Evolutionary conservation across 164 flowering plant species (phyloP), one percentile per base, ranked within the genome.

Genomic region (Chloranthus sessilifolius): DNA sequence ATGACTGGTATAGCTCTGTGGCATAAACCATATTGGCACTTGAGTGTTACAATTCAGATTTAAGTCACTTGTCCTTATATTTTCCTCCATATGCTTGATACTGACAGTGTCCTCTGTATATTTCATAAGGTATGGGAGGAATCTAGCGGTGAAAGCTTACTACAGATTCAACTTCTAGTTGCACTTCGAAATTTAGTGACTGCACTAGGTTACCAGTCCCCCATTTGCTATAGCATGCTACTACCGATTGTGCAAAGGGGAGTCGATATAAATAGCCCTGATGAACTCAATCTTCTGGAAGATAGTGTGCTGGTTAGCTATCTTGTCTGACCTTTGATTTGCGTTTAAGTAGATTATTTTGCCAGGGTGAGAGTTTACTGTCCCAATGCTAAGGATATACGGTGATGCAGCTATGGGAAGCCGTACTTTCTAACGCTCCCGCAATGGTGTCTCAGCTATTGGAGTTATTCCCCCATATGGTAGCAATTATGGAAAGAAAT

Each of bases 161-260:
- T 92, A 20, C 95, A 79, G 76, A 88, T 92, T 62, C 99, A 92
- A 65, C 82, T 92, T 64, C 83, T 88, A 46, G 64, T 78, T 68
- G 88, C 96, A 35, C 76, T 92, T 16, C 72, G 75, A 51, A 82
- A 79, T 70, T 79, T 92, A 69, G 91, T 88, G n/a, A 64, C 65
- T 60, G 87, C 84, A 47, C 94, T 88, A 56, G 91, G 85, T 46
- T 60, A 65, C 60, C 85, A 78, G 36, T 88, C 98, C 38, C 81
- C 95, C 26, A 68, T 72, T 47, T 82, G 83, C 78, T 86, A 88
- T 67, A 61, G 55, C 65, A 61, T 86, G 68, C 59, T 88, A 8
- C 51, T 88, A 54, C 95, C 96, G 30, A 80, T 88, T 62, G 71
- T 88, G 50, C 78, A 61, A 57, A 71, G 63, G 59, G 85, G 86